These are phyloP conservation scores for Cnidoscolus chayamansa DNA, from an alignment of 441 rosid genomes.

Conservation along the genomic window DNA sequence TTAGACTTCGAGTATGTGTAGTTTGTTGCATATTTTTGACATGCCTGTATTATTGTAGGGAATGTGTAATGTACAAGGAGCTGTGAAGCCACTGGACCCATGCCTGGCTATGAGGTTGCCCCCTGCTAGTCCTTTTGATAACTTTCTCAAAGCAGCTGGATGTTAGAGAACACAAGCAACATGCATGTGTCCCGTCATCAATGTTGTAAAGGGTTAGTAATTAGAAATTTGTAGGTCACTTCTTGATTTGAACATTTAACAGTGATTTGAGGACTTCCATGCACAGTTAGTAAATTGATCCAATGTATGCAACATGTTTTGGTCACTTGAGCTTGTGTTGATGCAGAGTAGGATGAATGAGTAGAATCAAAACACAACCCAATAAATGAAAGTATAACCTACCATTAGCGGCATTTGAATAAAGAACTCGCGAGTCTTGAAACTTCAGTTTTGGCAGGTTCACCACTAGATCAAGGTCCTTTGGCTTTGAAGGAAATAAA, in stretches of 20 bases:
- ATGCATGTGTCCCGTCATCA: background rate
- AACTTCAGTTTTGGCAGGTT: too few relatives aligned
- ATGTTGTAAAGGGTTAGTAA: slow-evolving; percentile 4
- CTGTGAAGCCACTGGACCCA: slow-evolving; percentile 34
- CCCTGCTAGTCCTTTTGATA: slow-evolving; percentile 93
- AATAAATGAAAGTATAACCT: too few relatives aligned
- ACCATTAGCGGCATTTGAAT: too few relatives aligned
- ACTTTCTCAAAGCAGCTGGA: slow-evolving; percentile 94
- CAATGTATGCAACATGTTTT: background rate
- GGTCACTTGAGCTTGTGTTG: background rate
- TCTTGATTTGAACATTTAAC: background rate
- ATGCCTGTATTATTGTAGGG: slow-evolving; percentile 23
- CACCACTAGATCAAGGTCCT: too few relatives aligned
- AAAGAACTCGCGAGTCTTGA: too few relatives aligned
- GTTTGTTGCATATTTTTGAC: background rate
- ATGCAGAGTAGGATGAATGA: background rate
- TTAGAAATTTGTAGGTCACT: background rate
- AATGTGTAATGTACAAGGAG: slow-evolving; percentile 27
- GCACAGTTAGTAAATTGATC: background rate
- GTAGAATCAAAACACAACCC: too few relatives aligned
- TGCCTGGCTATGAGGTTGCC: slow-evolving; percentile 73
- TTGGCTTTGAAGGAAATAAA: too few relatives aligned
- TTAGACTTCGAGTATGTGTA: background rate
- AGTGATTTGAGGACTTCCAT: background rate
- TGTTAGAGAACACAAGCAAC: slow-evolving; percentile 30